Base-by-base conservation (phyloP, 169 alveolate genomes). In the Eimeria falciformis region DNA sequence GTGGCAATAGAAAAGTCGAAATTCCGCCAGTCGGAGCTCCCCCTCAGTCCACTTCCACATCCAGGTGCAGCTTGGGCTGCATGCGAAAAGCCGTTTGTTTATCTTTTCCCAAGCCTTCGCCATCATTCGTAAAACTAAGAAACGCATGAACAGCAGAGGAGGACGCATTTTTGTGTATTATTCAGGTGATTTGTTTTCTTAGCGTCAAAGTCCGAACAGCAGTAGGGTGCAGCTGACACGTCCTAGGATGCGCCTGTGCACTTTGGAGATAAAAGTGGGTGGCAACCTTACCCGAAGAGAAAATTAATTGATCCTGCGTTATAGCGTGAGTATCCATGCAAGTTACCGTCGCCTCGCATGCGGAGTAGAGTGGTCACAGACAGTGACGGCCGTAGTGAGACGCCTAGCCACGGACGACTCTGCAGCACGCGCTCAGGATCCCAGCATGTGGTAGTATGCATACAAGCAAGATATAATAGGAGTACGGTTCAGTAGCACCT, bases 11-110 rank as follows among this genome's bases (percentile, higher is more conserved):
- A n/a, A n/a, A n/a, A n/a, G n/a, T n/a, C n/a, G n/a, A n/a, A n/a
- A n/a, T n/a, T n/a, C n/a, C n/a, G n/a, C n/a, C n/a, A n/a, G n/a
- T n/a, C n/a, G n/a, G n/a, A n/a, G n/a, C n/a, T n/a, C n/a, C n/a
- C n/a, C 29, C 11, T 85, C 71, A 85, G 27, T 65, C 77, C 18
- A 87, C 83, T 37, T 87, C 92, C 40, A 87, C 50, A 37, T 87
- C 92, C 21, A 87, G 46, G 9, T 87, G 92, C 9, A 87, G 23
- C 46, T 87, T 87, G 0, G 92, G 92, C 78, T 87, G 92, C 66
- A 87, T 4, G 21, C 92, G 82, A 78, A 87, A 66, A 23, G 79
- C 56, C 11, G 85, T 46, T 7, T 47, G 71, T 5, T 43, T 71
- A 5, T 53, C 89, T 50, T 75, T 50, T 75, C 43, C 84, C 50